These are phyloP conservation scores for Termitomyces sp. DNA, from an alignment of 768 basidiomycete genomes.

Conservation along the genomic window DNA sequence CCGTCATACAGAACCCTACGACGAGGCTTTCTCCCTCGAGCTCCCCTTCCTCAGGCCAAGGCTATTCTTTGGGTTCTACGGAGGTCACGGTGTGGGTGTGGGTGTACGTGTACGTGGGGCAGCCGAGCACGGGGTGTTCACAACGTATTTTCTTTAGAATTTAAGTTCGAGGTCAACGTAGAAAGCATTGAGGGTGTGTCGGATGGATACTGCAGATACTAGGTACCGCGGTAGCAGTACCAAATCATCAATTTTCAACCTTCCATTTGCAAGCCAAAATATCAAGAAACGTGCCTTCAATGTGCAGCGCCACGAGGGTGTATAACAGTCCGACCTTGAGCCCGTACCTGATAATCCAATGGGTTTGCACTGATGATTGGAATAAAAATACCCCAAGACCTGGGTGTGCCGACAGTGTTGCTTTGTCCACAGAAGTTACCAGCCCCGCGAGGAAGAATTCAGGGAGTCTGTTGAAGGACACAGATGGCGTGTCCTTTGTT, in stretches of 20 bases:
- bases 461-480: slow-evolving; percentile 68
- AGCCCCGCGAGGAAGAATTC: slow-evolving; percentile 76
- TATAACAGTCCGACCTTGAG: slow-evolving; percentile 65
- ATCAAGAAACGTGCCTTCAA: slow-evolving; percentile 54
- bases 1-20: too few species aligned
- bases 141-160: slow-evolving; percentile 42
- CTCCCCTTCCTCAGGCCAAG: too few species aligned
- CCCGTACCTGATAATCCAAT: slow-evolving; percentile 38
- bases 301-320: too few species aligned
- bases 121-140: slow-evolving; percentile 30
- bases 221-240: slow-evolving; percentile 69
- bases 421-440: slow-evolving; percentile 52
- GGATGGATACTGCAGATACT: slow-evolving; percentile 64
- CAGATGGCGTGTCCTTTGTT: too few species aligned
- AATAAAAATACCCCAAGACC: slow-evolving; percentile 21
- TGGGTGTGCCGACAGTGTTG: slow-evolving; percentile 40
- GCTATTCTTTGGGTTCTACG: too few species aligned
- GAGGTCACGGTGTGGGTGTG: neutral
- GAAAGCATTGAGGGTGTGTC: slow-evolving; percentile 73
- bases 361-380: slow-evolving; percentile 29
- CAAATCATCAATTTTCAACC: neutral
- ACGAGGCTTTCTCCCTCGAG: too few species aligned
- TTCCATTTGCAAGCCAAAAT: neutral
- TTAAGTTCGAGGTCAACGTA: slow-evolving; percentile 65
- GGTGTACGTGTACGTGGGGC: slow-evolving; percentile 7